phyloP scores from a whole-genome alignment of 2,329 filamentous ascomycete species.

The Fusarium sp. region DNA sequence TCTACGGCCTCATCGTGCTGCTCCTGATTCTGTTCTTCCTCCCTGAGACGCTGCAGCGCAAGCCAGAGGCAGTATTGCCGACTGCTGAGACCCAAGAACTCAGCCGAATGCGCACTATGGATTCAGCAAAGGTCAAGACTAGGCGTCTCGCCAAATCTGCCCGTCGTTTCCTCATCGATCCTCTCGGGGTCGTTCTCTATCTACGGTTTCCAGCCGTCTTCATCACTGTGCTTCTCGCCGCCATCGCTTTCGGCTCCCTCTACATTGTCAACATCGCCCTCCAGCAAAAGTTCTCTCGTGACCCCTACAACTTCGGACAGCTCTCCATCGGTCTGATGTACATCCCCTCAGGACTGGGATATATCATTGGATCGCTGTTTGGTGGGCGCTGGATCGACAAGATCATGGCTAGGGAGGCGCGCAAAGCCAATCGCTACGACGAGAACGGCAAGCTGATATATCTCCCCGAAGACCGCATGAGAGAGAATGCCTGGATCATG shows the following conservation, averaged over 20 bases:
- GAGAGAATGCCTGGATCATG: slow-evolving; percentile 83
- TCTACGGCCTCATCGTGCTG: slow-evolving; percentile 71
- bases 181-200: slow-evolving; percentile 75
- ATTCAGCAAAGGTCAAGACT: slow-evolving; percentile 68
- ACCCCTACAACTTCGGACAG: slow-evolving; percentile 75
- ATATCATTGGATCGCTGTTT: slow-evolving; percentile 73
- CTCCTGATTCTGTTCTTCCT: slow-evolving; percentile 69
- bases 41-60: slow-evolving; percentile 69
- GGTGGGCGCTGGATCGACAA: slow-evolving; percentile 82
- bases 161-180: slow-evolving; percentile 75
- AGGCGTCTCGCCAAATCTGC: slow-evolving; percentile 63
- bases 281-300: slow-evolving; percentile 72
- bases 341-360: slow-evolving; percentile 79
- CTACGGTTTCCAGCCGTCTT: slow-evolving; percentile 78
- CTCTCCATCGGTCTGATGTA: slow-evolving; percentile 80
- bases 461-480: slow-evolving; percentile 82
- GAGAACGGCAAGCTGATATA: slow-evolving; percentile 72
- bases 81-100: slow-evolving; percentile 34
- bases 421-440: slow-evolving; percentile 75
- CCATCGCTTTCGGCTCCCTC: slow-evolving; percentile 78
- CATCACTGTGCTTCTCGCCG: slow-evolving; percentile 78
- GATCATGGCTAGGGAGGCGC: slow-evolving; percentile 83
- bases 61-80: slow-evolving; percentile 23
- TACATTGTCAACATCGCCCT: slow-evolving; percentile 83
- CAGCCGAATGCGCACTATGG: slow-evolving; percentile 67